Base-by-base conservation (phyloP, 345 rosid species). In the Corchorus capsularis region DNA sequence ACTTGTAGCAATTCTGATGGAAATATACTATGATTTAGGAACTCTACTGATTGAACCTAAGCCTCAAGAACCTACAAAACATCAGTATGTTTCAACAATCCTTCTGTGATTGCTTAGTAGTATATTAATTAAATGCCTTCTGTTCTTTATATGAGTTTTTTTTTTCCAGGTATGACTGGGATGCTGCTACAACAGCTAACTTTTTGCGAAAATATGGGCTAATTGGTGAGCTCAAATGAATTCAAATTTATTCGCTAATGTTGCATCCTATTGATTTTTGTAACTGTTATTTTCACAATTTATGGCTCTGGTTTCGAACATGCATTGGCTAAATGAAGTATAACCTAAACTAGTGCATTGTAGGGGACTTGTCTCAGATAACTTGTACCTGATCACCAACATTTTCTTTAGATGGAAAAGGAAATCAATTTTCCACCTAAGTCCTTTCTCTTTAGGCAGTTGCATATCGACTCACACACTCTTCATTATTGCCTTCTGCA, bases 51-150 rank as follows among this genome's bases (percentile, higher is more conserved):
- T 96, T 81, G 95, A 96, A 85, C 99, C 99, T 34, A 96, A 96
- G 86, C 99, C 99, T 75, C 99, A 96, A 86, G 99, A 96, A 85
- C 98, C 99, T 14, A 93, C 93, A 59, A 93, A 92, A 73, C 96
- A 96, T 83, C 98, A 93, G 92, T 96, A 85, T 49, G 78, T 50
- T 53, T 81, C 49, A 8, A 16, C 11, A 12, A 56, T 72, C 61
- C 35, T 55, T 56, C 16, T 34, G 37, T 13, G 22, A 53, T 52
- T 55, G 7, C 11, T 9, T 57, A 4, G 37, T 63, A 41, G 43
- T 39, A 37, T 22, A 13, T 75, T 16, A 53, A 11, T 34, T 27
- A 3, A 34, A 17, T 71, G 8, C 62, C 17, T 37, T 50, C 13
- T 62, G n/a, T 65, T 55, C 41, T 62, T 37, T 52, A 11, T 62